Percentiles rank a stretch among this genome's conserved stretches.
phyloP scores from a whole-genome alignment of 2,329 filamentous ascomycete genomes.

The Seiridium cupressi region DNA sequence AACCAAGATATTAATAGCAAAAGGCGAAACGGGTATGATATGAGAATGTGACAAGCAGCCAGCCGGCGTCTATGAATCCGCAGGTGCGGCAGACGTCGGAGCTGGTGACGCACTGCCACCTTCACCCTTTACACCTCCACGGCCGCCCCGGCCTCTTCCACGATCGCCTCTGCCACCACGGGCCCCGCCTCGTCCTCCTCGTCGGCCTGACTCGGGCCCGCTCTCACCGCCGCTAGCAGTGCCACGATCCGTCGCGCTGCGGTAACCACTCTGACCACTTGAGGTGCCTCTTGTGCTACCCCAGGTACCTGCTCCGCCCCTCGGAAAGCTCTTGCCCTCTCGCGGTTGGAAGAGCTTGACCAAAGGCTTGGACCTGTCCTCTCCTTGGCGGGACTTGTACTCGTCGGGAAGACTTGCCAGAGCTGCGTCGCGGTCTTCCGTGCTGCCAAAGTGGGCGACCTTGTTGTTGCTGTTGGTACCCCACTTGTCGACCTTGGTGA shows the following conservation, averaged over 20 bases:
- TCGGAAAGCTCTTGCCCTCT: constrained; percentile 52
- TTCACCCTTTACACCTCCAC: constrained; percentile 46
- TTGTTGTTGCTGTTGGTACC: constrained; percentile 67
- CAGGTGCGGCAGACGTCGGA: constrained; percentile 37
- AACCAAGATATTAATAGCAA: constrained; percentile 39
- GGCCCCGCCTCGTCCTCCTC: constrained; percentile 48
- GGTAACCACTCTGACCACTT: constrained; percentile 71
- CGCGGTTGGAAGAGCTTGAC: constrained; percentile 81
- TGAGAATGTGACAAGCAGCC: not conserved
- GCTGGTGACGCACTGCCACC: constrained; percentile 54
- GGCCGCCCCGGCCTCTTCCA: constrained; percentile 49
- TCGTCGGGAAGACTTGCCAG: constrained; percentile 73
- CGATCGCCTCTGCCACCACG: constrained; percentile 59
- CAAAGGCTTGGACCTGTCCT: constrained; percentile 75
- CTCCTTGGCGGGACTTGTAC: constrained; percentile 68
- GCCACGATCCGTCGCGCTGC: constrained; percentile 75
- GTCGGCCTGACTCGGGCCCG: constrained; percentile 55
- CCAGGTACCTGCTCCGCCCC: constrained; percentile 67
- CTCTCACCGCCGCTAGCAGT: constrained; percentile 65
- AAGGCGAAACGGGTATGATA: constrained; percentile 26
- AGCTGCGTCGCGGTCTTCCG: constrained; percentile 77
- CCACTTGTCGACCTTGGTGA: constrained; percentile 75
- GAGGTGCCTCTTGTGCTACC: constrained; percentile 61
- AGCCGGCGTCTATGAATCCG: constrained; percentile 1
- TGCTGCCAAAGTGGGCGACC: constrained; percentile 79